Evolutionary conservation across 257 asterid species (phyloP), one percentile per base, ranked within the genome.

Genomic region (Henckelia pumila): DNA sequence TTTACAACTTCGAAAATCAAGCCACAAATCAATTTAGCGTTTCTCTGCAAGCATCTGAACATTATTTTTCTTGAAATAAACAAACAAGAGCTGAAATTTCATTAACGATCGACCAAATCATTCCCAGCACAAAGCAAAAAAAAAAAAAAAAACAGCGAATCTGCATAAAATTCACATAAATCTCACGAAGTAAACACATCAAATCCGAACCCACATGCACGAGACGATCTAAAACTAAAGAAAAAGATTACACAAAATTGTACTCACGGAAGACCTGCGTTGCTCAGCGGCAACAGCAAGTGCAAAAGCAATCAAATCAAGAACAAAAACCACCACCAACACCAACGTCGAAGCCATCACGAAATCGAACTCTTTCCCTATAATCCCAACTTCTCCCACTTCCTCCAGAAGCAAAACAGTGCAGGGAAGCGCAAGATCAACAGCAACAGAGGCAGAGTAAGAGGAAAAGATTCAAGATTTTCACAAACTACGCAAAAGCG

Each of bases 271-370:
- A 73, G 89, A 75, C 47, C 87, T 74, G 61, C 82, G 74, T 55
- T 82, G 87, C 59, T 79, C 89, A 75, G 89, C 89, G 61, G 85
- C 87, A 73, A 79, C 82, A 64, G 89, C 87, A 56, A 84, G 89
- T 59, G 73, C 84, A 67, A 84, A 84, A 71, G 89, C 89, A 17
- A 84, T 69, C 80, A 84, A 76, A 84, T 84, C 89, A 64, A 82
- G 56, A 17, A 84, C 73, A 68, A 80, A 84, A 56, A 84, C 85
- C 17, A 73, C 62, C 33, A 65, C 81, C 64, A 84, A 69, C 19
- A 84, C 57, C 74, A 84, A 40, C 21, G 76, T 76, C 17, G 90
- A 84, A 28, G 81, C 84, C 90, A 80, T 84, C 66, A 52, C 60
- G 20, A 10, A 29, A 50, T 6, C 4, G 40, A 26, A 26, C 33